These are phyloP conservation scores for Coniochaeta hoffmannii DNA, from an alignment of 2,329 filamentous ascomycete genomes.

Conservation along the genomic window DNA sequence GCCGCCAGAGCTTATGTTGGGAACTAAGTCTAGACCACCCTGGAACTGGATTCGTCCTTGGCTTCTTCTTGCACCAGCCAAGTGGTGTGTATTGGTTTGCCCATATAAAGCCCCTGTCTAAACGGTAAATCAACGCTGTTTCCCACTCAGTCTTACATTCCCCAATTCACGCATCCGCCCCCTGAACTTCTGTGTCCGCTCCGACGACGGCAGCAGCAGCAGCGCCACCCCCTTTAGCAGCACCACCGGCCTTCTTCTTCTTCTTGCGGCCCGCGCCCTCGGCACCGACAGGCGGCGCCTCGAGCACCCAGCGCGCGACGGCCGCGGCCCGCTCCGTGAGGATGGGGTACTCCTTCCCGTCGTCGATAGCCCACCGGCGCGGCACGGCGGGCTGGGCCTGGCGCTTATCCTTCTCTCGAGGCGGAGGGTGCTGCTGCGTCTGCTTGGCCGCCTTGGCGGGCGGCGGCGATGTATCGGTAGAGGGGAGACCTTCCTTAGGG, in stretches of 20 bases:
- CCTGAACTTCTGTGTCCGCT: neutral
- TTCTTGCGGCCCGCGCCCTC: conserved; percentile 26
- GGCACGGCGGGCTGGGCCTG: conserved; percentile 13
- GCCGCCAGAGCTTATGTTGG: no score
- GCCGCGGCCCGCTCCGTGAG: conserved; percentile 61
- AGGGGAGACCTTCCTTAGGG: neutral
- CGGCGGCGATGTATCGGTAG: neutral
- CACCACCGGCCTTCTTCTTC: conserved; percentile 23
- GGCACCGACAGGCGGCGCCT: conserved; percentile 36
- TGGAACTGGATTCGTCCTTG: no score
- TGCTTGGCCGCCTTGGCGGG: neutral
- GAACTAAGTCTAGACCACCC: no score
- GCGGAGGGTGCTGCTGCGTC: neutral
- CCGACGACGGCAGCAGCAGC: no score
- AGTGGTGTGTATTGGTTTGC: no score
- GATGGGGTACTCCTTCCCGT: conserved; percentile 62
- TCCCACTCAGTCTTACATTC: no score
- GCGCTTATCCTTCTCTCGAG: neutral
- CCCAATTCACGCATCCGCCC: neutral
- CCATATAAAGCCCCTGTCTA: no score
- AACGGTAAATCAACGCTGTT: no score
- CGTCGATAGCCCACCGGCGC: conserved; percentile 57
- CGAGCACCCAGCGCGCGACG: conserved; percentile 62
- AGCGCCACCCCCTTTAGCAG: neutral
- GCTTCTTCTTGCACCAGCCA: no score